Evolutionary conservation across 495 filamentous ascomycete genomes (phyloP).

Genomic region (Tirmania nivea): DNA sequence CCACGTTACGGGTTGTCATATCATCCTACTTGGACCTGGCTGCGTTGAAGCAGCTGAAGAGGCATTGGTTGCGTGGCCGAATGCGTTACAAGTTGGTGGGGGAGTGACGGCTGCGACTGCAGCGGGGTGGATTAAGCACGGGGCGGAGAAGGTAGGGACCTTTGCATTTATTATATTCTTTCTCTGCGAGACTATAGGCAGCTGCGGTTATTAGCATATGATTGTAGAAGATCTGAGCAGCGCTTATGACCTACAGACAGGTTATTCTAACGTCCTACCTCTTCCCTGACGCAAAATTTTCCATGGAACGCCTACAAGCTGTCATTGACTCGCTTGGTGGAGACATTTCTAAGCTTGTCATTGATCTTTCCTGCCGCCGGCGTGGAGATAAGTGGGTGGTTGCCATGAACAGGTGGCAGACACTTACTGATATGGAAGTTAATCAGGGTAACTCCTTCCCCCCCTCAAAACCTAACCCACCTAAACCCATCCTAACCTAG

Average conservation of each 20-base stretch:
- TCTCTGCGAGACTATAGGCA: neutral
- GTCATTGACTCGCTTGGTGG: slow-evolving; percentile 48
- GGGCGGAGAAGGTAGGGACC: slow-evolving; percentile 63
- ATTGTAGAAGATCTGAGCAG: slow-evolving; percentile 4
- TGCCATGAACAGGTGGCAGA: slow-evolving; percentile 97
- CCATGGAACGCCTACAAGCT: slow-evolving; percentile 42
- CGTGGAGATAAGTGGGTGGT: slow-evolving; percentile 64
- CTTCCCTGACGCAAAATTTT: slow-evolving; percentile 68
- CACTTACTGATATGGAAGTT: slow-evolving; percentile 85
- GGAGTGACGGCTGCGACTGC: slow-evolving; percentile 78
- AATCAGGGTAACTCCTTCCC: slow-evolving; percentile 36
- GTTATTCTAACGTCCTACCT: slow-evolving; percentile 38
- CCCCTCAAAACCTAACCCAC: neutral
- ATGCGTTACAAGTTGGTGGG: slow-evolving; percentile 65
- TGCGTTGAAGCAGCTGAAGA: slow-evolving; percentile 63
- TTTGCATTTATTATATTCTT: neutral
- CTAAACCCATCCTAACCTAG: neutral
- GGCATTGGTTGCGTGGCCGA: slow-evolving; percentile 54
- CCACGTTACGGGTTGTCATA: slow-evolving; percentile 57
- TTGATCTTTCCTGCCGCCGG: slow-evolving; percentile 76
- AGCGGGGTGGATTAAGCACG: slow-evolving; percentile 58
- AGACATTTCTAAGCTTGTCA: slow-evolving; percentile 52
- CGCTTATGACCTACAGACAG: slow-evolving; percentile 1
- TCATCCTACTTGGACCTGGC: slow-evolving; percentile 83
- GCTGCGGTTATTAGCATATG: too few relatives aligned